phyloP scores from a whole-genome alignment of 2,329 filamentous ascomycete genomes.

The Verticillium isaacii region DNA sequence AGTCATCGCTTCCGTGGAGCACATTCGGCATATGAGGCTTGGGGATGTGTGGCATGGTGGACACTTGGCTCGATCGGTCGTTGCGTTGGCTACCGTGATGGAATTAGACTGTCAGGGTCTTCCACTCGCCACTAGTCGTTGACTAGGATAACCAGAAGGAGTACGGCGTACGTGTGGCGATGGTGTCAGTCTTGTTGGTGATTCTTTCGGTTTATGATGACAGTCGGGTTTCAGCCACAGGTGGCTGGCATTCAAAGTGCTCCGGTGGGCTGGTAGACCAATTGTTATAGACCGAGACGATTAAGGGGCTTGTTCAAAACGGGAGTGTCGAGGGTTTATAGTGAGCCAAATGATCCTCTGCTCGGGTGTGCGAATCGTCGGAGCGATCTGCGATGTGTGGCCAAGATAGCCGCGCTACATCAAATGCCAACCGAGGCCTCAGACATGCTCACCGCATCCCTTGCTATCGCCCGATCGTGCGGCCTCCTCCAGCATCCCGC shows the following conservation, averaged over 20 bases:
- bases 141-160: too few relatives aligned
- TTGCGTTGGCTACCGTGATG: neutral
- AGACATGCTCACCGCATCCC: neutral
- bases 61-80: conserved; percentile 7
- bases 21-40: conserved; percentile 13
- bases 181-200: neutral
- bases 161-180: too few relatives aligned
- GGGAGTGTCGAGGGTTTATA: neutral
- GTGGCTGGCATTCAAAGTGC: neutral
- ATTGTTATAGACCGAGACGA: too few relatives aligned
- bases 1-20: conserved; percentile 31
- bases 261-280: too few relatives aligned
- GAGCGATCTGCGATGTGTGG: neutral
- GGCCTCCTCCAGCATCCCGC: neutral
- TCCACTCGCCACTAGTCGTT: too few relatives aligned
- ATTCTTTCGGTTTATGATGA: neutral
- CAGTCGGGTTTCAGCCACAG: too few relatives aligned
- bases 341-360: neutral
- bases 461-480: neutral
- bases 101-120: neutral
- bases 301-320: neutral
- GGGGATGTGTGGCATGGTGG: conserved; percentile 5
- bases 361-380: neutral
- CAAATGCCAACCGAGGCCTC: neutral
- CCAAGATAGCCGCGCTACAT: neutral